A percentile compares a stretch with the other conserved stretches of the same genome.
These are phyloP conservation scores for Artemisia argyi DNA, from an alignment of 129 eudicot genomes.

Conservation along the genomic window DNA sequence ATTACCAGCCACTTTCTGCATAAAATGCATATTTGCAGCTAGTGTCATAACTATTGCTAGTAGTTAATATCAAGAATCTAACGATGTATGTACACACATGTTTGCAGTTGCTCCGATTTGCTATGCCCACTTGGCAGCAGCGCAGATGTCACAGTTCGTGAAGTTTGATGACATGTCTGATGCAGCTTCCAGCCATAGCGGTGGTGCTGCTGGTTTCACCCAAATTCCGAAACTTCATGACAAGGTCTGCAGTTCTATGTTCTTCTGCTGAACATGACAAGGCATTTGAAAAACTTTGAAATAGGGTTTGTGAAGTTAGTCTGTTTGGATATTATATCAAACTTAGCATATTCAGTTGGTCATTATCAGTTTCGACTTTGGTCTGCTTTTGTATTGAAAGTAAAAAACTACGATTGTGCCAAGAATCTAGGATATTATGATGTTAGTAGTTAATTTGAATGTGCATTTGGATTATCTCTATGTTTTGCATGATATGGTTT, in stretches of 20 bases:
- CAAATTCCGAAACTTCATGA: constrained; percentile 56
- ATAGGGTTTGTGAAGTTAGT: neutral
- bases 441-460: neutral
- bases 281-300: neutral
- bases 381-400: neutral
- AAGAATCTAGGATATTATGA: neutral
- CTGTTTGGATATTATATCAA: neutral
- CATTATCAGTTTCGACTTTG: neutral
- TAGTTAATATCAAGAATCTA: too few relatives aligned
- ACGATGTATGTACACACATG: too few relatives aligned
- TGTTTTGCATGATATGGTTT: constrained; percentile 3
- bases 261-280: constrained; percentile 55
- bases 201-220: constrained; percentile 36
- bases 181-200: constrained; percentile 53
- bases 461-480: constrained; percentile 6
- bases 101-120: too few relatives aligned
- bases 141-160: too few relatives aligned
- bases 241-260: constrained; percentile 68
- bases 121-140: too few relatives aligned
- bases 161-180: constrained; percentile 74
- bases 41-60: too few relatives aligned
- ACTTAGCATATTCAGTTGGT: neutral
- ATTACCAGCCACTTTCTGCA: neutral
- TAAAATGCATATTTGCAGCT: neutral
- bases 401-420: neutral